A percentile compares a stretch with the other conserved stretches of the same genome.
Conservation (phyloP, 805 yeast species). For the Metschnikowia gruessii region DNA sequence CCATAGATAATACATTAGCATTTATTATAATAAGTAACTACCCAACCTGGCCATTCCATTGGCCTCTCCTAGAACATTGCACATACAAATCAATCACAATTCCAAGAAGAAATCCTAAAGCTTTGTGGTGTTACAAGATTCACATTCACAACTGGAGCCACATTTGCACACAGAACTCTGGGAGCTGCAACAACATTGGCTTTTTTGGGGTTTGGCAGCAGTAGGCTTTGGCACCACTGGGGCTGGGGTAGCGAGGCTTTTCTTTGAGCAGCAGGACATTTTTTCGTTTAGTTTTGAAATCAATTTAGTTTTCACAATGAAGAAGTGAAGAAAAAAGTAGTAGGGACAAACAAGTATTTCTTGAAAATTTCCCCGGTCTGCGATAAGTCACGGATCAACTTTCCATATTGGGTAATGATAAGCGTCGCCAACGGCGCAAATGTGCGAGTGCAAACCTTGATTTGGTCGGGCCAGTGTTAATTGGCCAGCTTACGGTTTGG, state of each 20-base stretch:
- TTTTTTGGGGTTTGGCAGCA: conserved; percentile 15
- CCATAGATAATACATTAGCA: too few species aligned
- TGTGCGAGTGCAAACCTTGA: too few species aligned
- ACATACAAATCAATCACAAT: not conserved
- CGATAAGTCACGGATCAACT: conserved; percentile 12
- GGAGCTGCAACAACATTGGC: conserved; percentile 27
- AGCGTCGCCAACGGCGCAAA: too few species aligned
- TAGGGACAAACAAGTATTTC: not conserved
- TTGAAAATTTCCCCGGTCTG: not conserved
- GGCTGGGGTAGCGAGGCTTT: conserved; percentile 10
- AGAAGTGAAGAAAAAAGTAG: not conserved
- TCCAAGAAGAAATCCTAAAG: conserved; percentile 22
- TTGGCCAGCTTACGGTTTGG: too few species aligned
- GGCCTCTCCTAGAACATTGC: not conserved
- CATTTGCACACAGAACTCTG: conserved; percentile 39
- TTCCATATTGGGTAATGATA: conserved; percentile 8
- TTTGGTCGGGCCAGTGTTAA: too few species aligned
- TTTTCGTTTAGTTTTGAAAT: not conserved
- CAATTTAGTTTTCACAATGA: not conserved
- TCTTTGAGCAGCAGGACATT: conserved; percentile 21
- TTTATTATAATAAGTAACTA: too few species aligned
- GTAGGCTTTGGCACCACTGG: conserved; percentile 13
- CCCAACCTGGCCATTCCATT: not conserved
- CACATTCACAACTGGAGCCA: conserved; percentile 39
- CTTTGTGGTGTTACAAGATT: conserved; percentile 43